A percentile compares a stretch with the other conserved stretches of the same genome.
Evolutionary conservation across 169 alveolate genomes (phyloP).

Genomic region (Eimeria praecox): DNA sequence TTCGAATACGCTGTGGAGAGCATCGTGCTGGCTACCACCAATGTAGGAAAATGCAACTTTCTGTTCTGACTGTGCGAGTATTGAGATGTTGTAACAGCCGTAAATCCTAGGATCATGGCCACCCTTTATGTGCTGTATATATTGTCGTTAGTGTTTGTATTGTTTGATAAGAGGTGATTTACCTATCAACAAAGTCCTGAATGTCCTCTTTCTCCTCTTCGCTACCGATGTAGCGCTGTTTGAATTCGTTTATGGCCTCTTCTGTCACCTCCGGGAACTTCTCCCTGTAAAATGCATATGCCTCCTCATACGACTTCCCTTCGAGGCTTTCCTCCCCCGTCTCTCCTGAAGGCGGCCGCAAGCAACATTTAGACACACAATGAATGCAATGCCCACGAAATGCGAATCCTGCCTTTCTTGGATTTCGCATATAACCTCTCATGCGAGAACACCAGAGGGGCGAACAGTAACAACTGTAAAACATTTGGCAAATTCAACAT

Average conservation of each 20-base stretch:
- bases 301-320: conserved; percentile 72
- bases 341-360: conserved; percentile 9
- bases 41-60: neutral
- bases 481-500: neutral
- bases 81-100: neutral
- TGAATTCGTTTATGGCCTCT: conserved; percentile 68
- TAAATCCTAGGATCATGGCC: neutral
- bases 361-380: neutral
- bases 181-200: conserved; percentile 58
- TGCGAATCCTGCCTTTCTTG: neutral
- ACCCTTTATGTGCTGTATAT: neutral
- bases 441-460: neutral
- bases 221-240: conserved; percentile 62
- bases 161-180: neutral
- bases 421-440: neutral
- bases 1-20: neutral
- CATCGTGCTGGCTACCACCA: neutral
- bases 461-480: neutral
- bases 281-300: conserved; percentile 73
- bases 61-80: neutral
- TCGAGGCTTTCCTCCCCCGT: conserved; percentile 70
- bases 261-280: conserved; percentile 68
- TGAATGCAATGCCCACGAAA: no score
- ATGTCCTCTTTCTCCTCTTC: conserved; percentile 80
- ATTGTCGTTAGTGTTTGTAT: no score